These are phyloP conservation scores for Barnettozyma vustinii DNA, from an alignment of 805 yeast species.

Conservation along the genomic window DNA sequence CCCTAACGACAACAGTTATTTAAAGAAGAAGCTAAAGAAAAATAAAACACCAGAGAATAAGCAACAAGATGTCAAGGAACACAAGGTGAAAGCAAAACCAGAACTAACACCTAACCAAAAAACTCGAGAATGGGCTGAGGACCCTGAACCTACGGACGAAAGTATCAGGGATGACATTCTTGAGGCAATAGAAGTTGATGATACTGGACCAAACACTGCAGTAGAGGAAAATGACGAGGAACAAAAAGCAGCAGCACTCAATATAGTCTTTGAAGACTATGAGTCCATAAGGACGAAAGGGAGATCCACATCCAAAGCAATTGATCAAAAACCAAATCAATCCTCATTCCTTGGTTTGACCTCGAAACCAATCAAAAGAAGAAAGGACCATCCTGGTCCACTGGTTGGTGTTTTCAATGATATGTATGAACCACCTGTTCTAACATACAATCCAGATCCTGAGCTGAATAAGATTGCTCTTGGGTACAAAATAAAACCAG, in stretches of 20 bases:
- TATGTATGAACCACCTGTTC: slow-evolving; percentile 10
- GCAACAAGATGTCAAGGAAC: not conserved
- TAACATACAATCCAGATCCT: not conserved
- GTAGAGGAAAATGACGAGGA: not conserved
- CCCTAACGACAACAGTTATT: not conserved
- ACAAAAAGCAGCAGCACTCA: not conserved
- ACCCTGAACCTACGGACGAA: not conserved
- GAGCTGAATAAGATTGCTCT: slow-evolving; percentile 17
- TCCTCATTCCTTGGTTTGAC: not conserved
- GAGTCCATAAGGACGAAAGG: slow-evolving; percentile 19
- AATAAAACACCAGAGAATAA: not conserved
- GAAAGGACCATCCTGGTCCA: slow-evolving; percentile 23
- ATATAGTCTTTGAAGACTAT: slow-evolving; percentile 18
- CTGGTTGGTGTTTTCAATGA: slow-evolving; percentile 16
- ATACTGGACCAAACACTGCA: not conserved
- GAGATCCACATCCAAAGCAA: slow-evolving; percentile 15
- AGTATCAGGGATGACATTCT: not conserved
- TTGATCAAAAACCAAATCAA: not conserved
- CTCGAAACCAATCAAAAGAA: slow-evolving; percentile 5
- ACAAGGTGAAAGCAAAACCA: not conserved
- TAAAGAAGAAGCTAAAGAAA: not conserved
- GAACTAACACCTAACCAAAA: not conserved
- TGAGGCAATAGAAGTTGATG: not conserved
- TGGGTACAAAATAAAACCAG: slow-evolving; percentile 22
- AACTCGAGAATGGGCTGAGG: not conserved